Conservation (phyloP, 176 grass and related monocot genomes). For the Metroxylon sagu region DNA sequence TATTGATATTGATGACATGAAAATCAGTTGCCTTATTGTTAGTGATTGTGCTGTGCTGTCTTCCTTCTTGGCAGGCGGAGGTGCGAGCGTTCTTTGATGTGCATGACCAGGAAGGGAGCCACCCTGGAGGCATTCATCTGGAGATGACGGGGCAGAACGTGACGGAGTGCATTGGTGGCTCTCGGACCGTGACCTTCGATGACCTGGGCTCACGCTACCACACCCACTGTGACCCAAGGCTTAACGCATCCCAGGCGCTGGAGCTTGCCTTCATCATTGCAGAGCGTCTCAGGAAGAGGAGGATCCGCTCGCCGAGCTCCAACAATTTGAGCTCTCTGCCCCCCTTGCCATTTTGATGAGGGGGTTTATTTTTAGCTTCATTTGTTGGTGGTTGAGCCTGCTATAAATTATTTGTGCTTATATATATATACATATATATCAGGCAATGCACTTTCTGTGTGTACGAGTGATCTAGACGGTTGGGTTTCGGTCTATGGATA, state of each 20-base stretch:
- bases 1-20: too few relatives aligned
- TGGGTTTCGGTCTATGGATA: too few relatives aligned
- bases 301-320: neutral
- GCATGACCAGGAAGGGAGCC: conserved; percentile 43
- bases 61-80: conserved; percentile 29
- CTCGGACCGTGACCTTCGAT: conserved; percentile 34
- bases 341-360: neutral
- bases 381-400: too few relatives aligned
- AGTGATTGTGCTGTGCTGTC: neutral
- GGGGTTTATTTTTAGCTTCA: too few relatives aligned
- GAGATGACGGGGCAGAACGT: conserved; percentile 70
- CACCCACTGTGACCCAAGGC: conserved; percentile 61
- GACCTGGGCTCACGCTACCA: conserved; percentile 35
- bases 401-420: too few relatives aligned
- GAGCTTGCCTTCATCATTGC: conserved; percentile 45
- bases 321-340: too few relatives aligned
- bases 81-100: conserved; percentile 54
- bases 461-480: too few relatives aligned
- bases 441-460: too few relatives aligned
- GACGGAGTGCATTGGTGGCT: conserved; percentile 52
- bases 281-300: conserved; percentile 33
- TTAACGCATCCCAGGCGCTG: conserved; percentile 43
- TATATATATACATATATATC: too few relatives aligned
- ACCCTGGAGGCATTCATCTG: conserved; percentile 47
- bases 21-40: neutral